Conservation (phyloP, 257 asterid genomes). For the Solanum paucissectum region DNA sequence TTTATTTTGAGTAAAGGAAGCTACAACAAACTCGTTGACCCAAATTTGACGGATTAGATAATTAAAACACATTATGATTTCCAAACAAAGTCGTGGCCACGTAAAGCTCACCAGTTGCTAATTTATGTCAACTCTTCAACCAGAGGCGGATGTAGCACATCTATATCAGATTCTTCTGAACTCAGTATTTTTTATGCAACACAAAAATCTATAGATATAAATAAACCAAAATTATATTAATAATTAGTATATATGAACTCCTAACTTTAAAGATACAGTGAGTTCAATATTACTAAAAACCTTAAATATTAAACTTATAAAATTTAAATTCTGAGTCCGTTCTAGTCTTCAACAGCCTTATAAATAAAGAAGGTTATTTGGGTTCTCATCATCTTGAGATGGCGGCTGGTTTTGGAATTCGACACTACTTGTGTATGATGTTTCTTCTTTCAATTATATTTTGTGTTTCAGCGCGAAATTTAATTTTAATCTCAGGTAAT, state of each 20-base stretch:
- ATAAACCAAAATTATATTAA: neutral
- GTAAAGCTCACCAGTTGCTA: neutral
- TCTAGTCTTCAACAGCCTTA: neutral
- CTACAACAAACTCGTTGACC: neutral
- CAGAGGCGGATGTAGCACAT: neutral
- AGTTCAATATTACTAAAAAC: neutral
- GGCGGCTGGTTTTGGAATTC: neutral
- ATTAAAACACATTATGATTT: neutral
- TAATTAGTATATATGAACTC: neutral
- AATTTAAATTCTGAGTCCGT: neutral
- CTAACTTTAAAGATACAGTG: neutral
- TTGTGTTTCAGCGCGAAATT: neutral
- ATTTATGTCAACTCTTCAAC: neutral
- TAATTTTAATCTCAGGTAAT: neutral
- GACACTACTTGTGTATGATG: neutral
- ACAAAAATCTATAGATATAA: neutral
- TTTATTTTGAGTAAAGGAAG: neutral
- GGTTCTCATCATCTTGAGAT: neutral
- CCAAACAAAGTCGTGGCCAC: neutral
- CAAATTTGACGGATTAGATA: neutral
- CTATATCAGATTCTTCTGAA: neutral
- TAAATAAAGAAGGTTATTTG: neutral
- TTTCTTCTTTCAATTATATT: neutral
- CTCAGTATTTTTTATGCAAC: accelerated
- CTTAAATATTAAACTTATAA: neutral